These are phyloP conservation scores for Kodamaea suecica DNA, from an alignment of 1,139 yeast species.

Conservation along the genomic window DNA sequence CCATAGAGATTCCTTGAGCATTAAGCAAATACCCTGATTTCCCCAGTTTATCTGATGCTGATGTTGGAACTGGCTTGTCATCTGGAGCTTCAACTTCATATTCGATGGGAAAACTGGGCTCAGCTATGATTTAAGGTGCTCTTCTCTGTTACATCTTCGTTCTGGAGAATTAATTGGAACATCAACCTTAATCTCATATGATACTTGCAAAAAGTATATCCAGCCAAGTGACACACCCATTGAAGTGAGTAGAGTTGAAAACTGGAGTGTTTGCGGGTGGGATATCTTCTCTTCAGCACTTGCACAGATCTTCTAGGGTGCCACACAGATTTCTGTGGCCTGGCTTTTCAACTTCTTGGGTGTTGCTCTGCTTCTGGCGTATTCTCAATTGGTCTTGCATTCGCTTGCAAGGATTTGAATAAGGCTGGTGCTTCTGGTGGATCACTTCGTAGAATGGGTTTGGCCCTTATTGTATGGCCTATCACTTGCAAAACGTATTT, in stretches of 20 bases:
- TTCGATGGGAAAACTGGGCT: conserved; percentile 44
- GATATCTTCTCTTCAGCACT: conserved; percentile 31
- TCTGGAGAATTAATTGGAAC: conserved; percentile 50
- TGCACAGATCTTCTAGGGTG: conserved; percentile 41
- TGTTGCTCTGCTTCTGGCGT: conserved; percentile 41
- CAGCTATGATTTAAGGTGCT: conserved; percentile 39
- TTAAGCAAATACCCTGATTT: conserved; percentile 24
- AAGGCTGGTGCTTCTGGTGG: conserved; percentile 31
- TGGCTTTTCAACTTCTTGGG: conserved; percentile 44
- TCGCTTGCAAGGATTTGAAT: conserved; percentile 39
- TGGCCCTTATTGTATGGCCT: conserved; percentile 22
- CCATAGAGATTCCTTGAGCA: conserved; percentile 39
- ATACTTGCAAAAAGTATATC: conserved; percentile 44
- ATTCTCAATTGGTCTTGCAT: conserved; percentile 38
- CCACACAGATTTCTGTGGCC: conserved; percentile 23
- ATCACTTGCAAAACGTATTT: conserved; percentile 19
- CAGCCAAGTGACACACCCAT: conserved; percentile 42
- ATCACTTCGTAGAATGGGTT: conserved; percentile 25
- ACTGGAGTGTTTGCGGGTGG: conserved; percentile 33
- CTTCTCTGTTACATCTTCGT: conserved; percentile 49
- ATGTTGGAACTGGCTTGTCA: conserved; percentile 39
- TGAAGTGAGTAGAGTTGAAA: conserved; percentile 37
- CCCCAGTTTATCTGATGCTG: conserved; percentile 21
- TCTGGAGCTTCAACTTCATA: conserved; percentile 42
- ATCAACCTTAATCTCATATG: conserved; percentile 45